Conservation (phyloP, 768 basidiomycete species). For the Agrocybe pediades region DNA sequence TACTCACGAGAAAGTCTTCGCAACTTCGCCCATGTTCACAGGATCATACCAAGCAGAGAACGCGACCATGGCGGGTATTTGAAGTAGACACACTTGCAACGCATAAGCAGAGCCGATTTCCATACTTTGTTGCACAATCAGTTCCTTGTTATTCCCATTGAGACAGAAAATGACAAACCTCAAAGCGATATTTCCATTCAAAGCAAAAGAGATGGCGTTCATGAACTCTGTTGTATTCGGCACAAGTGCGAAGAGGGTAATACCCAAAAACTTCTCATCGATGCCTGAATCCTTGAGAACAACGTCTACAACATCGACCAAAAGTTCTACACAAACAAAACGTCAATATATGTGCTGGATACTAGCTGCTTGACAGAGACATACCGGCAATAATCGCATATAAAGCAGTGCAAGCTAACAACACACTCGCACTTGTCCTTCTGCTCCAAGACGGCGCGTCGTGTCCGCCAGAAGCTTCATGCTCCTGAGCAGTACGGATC, state of each 20-base stretch:
- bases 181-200: constrained; percentile 95
- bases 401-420: constrained; percentile 86
- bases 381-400: constrained; percentile 95
- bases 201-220: constrained; percentile 98
- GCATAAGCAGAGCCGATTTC: constrained; percentile 99
- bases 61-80: constrained; percentile 98
- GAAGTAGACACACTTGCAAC: constrained; percentile 94
- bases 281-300: constrained; percentile 89
- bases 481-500: constrained; percentile 44
- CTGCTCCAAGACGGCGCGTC: constrained; percentile 98
- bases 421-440: constrained; percentile 83
- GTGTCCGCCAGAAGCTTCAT: constrained; percentile 68
- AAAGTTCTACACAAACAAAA: constrained; percentile 60
- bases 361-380: constrained; percentile 24
- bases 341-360: background rate
- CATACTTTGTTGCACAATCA: constrained; percentile 67
- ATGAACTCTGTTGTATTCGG: constrained; percentile 99
- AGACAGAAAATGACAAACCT: constrained; percentile 55
- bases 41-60: constrained; percentile 96
- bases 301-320: constrained; percentile 95
- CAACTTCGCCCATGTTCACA: constrained; percentile 79
- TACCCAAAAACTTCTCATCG: constrained; percentile 96
- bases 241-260: constrained; percentile 95
- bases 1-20: constrained; percentile 92
- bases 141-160: background rate